phyloP scores from a whole-genome alignment of 495 filamentous ascomycete genomes.

The Penicillium atrosanguineum region DNA sequence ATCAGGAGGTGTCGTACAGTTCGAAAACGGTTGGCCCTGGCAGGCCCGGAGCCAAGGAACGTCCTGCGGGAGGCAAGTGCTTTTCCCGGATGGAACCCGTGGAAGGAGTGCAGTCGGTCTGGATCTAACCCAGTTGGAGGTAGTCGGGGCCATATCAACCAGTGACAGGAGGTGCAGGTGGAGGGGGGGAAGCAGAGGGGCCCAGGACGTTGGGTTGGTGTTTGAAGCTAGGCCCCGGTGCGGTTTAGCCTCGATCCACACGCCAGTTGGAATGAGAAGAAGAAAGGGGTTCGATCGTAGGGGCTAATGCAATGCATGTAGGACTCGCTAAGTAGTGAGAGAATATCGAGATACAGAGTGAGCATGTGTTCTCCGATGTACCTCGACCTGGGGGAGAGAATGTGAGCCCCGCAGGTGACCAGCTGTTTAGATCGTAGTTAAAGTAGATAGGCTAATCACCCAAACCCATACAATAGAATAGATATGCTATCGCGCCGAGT shows the following conservation, averaged over 20 bases:
- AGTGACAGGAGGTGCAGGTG: not conserved
- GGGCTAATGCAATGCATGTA: not conserved
- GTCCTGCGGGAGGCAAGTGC: conserved; percentile 14
- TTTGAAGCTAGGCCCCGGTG: conserved; percentile 32
- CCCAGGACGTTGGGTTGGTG: conserved; percentile 34
- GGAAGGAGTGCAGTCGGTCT: not conserved
- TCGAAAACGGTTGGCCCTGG: conserved; percentile 24
- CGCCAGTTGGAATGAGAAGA: not conserved
- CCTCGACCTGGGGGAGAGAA: no score
- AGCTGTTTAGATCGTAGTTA: no score
- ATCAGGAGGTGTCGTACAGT: conserved; percentile 2
- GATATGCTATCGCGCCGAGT: no score
- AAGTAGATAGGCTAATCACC: no score
- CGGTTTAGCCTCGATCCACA: conserved; percentile 26
- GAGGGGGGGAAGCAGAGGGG: not conserved
- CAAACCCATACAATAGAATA: no score
- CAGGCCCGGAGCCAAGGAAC: conserved; percentile 29
- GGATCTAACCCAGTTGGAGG: not conserved
- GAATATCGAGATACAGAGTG: no score
- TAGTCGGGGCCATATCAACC: not conserved
- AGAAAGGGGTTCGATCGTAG: not conserved
- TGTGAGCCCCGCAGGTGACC: no score
- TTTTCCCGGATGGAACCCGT: conserved; percentile 15
- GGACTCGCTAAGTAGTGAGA: no score
- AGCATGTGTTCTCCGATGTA: no score